Conservation (phyloP, 768 basidiomycete genomes). For the Pleurotus pulmonarius region DNA sequence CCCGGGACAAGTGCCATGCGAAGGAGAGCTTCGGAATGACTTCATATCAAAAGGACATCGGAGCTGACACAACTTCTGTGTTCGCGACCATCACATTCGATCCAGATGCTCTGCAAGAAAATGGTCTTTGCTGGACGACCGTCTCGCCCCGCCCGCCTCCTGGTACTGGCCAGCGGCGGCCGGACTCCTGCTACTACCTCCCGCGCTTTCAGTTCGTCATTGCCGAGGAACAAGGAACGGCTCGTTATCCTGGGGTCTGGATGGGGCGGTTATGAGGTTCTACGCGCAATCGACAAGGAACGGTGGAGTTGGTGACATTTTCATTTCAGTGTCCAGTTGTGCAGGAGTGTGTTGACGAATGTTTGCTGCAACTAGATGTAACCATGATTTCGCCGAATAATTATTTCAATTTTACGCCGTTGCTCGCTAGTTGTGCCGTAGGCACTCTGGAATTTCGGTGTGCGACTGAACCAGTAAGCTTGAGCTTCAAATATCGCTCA, state of each 20-base stretch:
- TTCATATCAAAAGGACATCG: not conserved
- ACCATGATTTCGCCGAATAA: constrained; percentile 62
- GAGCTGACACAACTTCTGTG: too few relatives aligned
- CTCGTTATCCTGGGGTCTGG: constrained; percentile 74
- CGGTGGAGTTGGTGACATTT: constrained; percentile 51
- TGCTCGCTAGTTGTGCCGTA: constrained; percentile 69
- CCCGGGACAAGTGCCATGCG: not conserved
- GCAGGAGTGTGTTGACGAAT: not conserved
- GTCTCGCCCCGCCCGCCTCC: not conserved
- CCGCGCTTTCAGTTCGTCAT: constrained; percentile 37
- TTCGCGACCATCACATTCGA: not conserved
- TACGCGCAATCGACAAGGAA: constrained; percentile 65
- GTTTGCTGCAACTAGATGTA: constrained; percentile 43
- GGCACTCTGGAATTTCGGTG: constrained; percentile 83
- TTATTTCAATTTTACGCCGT: constrained; percentile 67
- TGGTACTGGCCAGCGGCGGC: not conserved
- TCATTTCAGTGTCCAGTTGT: not conserved
- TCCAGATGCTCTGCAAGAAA: not conserved
- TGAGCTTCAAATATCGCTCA: constrained; percentile 19
- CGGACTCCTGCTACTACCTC: not conserved
- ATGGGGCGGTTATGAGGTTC: constrained; percentile 74
- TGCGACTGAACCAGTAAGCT: constrained; percentile 68
- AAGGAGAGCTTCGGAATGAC: not conserved
- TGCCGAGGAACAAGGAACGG: constrained; percentile 31
- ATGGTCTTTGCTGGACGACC: not conserved